Evolutionary conservation across 2,329 filamentous ascomycete genomes (phyloP), one percentile per base, ranked within the genome.

Genomic region (Aspergillus calidoustus): DNA sequence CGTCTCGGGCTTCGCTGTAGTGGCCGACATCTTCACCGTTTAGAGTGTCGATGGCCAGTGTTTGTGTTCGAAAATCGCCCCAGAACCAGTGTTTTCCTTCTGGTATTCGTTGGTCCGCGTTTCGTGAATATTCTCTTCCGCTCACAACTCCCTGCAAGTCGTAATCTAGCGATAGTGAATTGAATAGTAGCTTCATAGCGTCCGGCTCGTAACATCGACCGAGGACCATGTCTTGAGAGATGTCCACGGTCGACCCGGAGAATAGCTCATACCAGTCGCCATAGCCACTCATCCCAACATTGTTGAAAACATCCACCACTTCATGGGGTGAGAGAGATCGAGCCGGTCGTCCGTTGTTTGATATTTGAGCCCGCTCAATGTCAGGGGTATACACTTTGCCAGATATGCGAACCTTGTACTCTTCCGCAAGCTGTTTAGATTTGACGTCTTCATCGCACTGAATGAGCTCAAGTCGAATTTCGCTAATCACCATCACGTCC

Each of bases 21-120:
- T 74, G 73, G 0, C 83, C 79, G 5, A 85, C 80, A 31, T 84
- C 83, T 1, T 81, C 68, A 1, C 82, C 83, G 62, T 87, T 87
- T 43, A 87, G 72, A 3, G 81, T 81, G 30, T 82, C 80, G 6
- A 89, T 68, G 30, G 84, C 84, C 0, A 89, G 78, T 0, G 84
- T 83, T 52, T 87, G 82, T 0, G 82, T 81, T 1, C 86, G 80
- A 23, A 78, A 78, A 56, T 88, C 85, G 0, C 80, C 84, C 82
- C 84, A 87, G 70, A 83, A 86, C 85, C 85, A 88, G 0, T 74
- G 72, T 28, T 80, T 78, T 15, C 75, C 79, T 1, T 68, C 55
- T 0, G 74, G 68, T 30, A 87, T 84, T 3, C 85, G 83, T 0
- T 74, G 63, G 60, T 88, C 84, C 17, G 79, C 74, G 13, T 75